These are phyloP conservation scores for Tarenaya hassleriana DNA, from an alignment of 345 rosid species.

Conservation along the genomic window DNA sequence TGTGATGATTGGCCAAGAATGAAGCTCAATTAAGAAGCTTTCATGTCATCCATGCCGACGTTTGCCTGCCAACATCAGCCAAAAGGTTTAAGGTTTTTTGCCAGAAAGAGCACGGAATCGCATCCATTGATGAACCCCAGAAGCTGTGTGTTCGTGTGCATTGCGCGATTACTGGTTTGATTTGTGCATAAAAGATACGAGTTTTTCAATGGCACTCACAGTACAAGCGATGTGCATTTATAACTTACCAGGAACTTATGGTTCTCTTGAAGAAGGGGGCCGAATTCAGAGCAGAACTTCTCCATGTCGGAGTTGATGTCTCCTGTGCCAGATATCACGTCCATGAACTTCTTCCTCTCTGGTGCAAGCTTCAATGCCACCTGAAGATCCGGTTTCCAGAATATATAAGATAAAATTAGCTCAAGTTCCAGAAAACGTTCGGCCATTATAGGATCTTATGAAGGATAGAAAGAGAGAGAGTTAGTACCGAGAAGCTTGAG, in stretches of 20 bases:
- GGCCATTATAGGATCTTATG: conserved; percentile 8
- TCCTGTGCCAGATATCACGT: conserved; percentile 74
- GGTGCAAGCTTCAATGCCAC: conserved; percentile 95
- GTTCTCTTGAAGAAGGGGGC: conserved; percentile 79
- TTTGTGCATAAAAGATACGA: no score
- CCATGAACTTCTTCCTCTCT: conserved; percentile 94
- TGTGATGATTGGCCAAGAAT: neutral
- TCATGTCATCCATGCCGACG: conserved; percentile 83
- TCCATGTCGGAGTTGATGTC: conserved; percentile 75
- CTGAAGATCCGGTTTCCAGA: conserved; percentile 32
- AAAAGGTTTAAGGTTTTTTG: neutral
- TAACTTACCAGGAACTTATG: conserved; percentile 86
- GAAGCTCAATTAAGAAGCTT: conserved; percentile 49
- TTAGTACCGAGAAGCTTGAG: conserved; percentile 67
- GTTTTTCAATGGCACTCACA: no score
- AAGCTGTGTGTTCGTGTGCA: no score
- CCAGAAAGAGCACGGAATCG: no score
- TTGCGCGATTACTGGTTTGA: no score
- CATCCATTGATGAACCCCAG: no score
- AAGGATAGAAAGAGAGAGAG: conserved; percentile 14
- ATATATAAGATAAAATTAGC: conserved; percentile 12
- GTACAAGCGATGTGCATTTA: no score
- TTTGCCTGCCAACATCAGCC: conserved; percentile 42
- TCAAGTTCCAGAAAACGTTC: no score
- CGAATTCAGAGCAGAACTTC: conserved; percentile 61